phyloP scores from a whole-genome alignment of 805 yeast species.

The Yarrowia bubula region DNA sequence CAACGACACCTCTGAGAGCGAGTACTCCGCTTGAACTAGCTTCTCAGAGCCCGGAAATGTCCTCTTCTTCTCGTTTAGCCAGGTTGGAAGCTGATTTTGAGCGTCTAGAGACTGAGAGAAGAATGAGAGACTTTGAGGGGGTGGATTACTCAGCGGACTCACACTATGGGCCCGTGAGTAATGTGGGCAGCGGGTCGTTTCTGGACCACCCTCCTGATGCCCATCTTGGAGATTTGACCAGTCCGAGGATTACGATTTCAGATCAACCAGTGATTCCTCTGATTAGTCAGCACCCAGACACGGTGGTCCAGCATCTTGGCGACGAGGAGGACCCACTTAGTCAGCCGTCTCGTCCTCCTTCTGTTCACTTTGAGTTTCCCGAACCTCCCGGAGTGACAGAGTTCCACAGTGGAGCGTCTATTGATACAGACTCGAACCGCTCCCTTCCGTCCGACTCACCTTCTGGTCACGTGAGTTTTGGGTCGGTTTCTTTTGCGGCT shows the following conservation, averaged over 20 bases:
- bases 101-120: background rate
- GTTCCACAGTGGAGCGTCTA: background rate
- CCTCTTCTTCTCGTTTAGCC: background rate
- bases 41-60: background rate
- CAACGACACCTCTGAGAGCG: background rate
- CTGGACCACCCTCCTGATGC: constrained; percentile 3
- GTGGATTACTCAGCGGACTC: background rate
- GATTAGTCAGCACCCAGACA: background rate
- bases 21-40: background rate
- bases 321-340: no score
- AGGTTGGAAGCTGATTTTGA: background rate
- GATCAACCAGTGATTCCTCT: background rate
- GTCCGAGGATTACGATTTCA: background rate
- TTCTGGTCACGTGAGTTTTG: background rate
- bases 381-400: background rate
- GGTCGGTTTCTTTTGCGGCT: constrained; percentile 10
- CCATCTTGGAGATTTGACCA: background rate
- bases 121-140: background rate
- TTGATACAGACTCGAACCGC: background rate
- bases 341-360: background rate
- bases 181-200: background rate
- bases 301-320: background rate
- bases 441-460: background rate
- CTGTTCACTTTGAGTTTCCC: background rate
- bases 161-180: background rate